These are phyloP conservation scores for Sclerotinia glacialis DNA, from an alignment of 2,329 filamentous ascomycete genomes.

Conservation along the genomic window DNA sequence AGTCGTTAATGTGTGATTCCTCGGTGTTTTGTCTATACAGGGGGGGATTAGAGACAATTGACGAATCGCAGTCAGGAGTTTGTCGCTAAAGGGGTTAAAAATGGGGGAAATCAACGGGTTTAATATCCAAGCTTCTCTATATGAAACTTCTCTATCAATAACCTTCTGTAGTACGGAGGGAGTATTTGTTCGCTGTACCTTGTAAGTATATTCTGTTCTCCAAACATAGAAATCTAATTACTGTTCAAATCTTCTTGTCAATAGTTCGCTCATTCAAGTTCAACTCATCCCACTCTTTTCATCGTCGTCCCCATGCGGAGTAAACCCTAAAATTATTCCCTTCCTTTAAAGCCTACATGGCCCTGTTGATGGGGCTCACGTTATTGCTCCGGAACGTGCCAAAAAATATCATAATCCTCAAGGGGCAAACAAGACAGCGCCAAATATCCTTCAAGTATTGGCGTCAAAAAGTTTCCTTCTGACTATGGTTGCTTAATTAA, in stretches of 20 bases:
- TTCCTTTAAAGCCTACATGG: not conserved
- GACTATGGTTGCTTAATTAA: not conserved
- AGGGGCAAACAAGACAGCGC: not conserved
- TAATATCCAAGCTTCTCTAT: slow-evolving; percentile 13
- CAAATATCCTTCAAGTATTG: slow-evolving; percentile 3
- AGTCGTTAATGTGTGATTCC: slow-evolving; percentile 12
- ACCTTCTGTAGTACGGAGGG: not conserved
- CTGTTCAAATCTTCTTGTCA: not conserved
- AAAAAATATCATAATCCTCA: not conserved
- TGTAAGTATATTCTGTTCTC: not conserved
- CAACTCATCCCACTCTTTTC: not conserved
- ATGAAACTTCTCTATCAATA: slow-evolving; percentile 2
- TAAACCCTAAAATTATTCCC: not conserved
- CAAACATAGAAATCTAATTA: not conserved
- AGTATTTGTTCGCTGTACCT: not conserved
- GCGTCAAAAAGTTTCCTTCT: not conserved
- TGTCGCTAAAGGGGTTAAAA: slow-evolving; percentile 12
- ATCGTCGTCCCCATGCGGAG: not conserved
- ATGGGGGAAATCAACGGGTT: not conserved
- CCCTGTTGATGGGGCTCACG: not conserved
- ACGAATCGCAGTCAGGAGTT: not conserved
- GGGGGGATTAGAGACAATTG: not conserved
- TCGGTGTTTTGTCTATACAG: slow-evolving; percentile 6
- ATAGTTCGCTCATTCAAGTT: not conserved
- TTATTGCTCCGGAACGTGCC: not conserved